Base-by-base conservation (phyloP, 352 stramenopile genomes). In the Phytophthora pluvialis region DNA sequence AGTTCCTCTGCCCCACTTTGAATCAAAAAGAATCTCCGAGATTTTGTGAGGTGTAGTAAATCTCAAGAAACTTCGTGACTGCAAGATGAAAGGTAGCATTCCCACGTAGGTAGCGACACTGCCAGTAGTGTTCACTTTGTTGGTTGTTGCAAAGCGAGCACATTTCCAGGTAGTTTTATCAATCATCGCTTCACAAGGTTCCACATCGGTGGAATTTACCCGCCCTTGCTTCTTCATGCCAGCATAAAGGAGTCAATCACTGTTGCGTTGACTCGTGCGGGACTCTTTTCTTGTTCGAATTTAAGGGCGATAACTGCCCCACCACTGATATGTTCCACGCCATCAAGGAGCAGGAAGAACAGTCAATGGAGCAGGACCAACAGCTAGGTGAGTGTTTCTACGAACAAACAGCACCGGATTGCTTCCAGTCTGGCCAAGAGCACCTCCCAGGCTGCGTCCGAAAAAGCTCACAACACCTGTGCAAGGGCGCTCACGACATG, bases 401-500 rank as follows among this genome's bases (percentile, higher is more conserved):
- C 3, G 32, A 18, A 16, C 31, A 33, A 55, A 39, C 5, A 47
- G 9, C 38, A 35, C 33, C 25, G 10, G 29, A 16, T 21, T 21
- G 21, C 33, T 54, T 28, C 50, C 52, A 42, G 60, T 54, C 55
- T 62, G 35, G 49, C 15, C 49, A 4, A 54, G 44, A 40, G 39
- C 16, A 5, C 60, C 51, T 18, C 60, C 61, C 3, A 70, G 50
- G 40, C 39, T 48, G 7, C 10, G 29, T 29, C 44, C 13, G 8
- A 43, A 45, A 38, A 70, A 70, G 21, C 54, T 65, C 10, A 70
- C 46, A 1, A 65, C 43, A 7, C 53, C 53, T 8, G 36, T 25
- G 8, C 61, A 70, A 9, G 61, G 46, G 7, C 61, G 36, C 28
- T 75, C 55, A 6, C 3, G 15, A 6, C 67, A 68, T 0, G 36